phyloP scores from a whole-genome alignment of 1,139 yeast genomes.

The Kurtzmaniella quercitrusa region DNA sequence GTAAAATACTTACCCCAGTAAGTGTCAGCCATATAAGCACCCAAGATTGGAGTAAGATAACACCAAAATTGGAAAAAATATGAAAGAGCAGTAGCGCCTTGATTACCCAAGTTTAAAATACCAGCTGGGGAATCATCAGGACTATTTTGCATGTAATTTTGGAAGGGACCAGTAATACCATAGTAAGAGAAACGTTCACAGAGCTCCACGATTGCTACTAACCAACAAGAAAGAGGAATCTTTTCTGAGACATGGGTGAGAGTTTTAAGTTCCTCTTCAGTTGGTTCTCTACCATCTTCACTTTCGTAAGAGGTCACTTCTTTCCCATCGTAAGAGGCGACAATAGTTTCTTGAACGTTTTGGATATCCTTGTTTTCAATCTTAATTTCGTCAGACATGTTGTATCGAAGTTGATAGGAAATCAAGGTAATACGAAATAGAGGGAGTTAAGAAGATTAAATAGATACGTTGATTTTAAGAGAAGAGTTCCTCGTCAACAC shows the following conservation, averaged over 20 bases:
- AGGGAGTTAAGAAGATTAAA: background rate
- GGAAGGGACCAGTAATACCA: slow-evolving; percentile 72
- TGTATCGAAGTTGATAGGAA: background rate
- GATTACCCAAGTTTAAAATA: slow-evolving; percentile 56
- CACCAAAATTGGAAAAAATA: slow-evolving; percentile 82
- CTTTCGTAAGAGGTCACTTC: slow-evolving; percentile 9
- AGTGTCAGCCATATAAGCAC: slow-evolving; percentile 75
- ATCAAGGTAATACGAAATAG: background rate
- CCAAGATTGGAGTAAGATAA: slow-evolving; percentile 73
- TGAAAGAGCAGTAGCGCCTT: slow-evolving; percentile 70
- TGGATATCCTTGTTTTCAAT: background rate
- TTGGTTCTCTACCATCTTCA: slow-evolving; percentile 32
- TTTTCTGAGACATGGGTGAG: slow-evolving; percentile 39
- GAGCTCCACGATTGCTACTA: slow-evolving; percentile 74
- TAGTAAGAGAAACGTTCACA: slow-evolving; percentile 85
- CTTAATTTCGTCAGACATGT: background rate
- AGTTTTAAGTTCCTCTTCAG: slow-evolving; percentile 34
- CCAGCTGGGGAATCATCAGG: slow-evolving; percentile 51
- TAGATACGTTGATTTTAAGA: background rate
- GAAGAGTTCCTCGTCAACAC: background rate
- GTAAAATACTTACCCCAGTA: slow-evolving; percentile 71
- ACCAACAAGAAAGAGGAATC: slow-evolving; percentile 52
- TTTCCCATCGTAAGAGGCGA: background rate
- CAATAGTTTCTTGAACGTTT: background rate
- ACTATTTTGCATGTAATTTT: slow-evolving; percentile 67